Conservation (phyloP, 768 basidiomycete species). For the Fistulinella prunicolor region DNA sequence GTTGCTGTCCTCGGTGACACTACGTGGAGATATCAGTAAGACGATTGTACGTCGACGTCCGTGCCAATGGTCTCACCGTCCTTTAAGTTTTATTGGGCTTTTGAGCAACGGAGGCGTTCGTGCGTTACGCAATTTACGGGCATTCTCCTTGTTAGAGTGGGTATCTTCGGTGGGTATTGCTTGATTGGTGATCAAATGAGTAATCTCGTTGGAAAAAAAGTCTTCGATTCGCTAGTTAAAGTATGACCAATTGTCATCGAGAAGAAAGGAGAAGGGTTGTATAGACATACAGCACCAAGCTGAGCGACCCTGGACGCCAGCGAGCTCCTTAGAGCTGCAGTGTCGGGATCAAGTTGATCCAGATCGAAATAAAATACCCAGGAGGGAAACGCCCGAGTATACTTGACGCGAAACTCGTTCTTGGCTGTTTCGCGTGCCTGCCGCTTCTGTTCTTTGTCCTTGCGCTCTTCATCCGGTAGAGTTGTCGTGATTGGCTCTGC, state of each 20-base stretch:
- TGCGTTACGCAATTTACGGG: conserved; percentile 32
- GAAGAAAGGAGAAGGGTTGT: background rate
- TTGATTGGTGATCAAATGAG: conserved; percentile 81
- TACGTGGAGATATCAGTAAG: conserved; percentile 10
- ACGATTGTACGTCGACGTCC: background rate
- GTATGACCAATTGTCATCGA: conserved; percentile 1
- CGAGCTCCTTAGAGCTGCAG: conserved; percentile 33
- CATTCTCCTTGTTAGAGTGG: conserved; percentile 65
- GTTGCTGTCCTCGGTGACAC: conserved; percentile 31
- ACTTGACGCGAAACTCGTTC: conserved; percentile 79
- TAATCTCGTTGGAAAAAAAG: conserved; percentile 85
- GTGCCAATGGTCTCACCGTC: conserved; percentile 43
- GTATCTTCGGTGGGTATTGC: conserved; percentile 35
- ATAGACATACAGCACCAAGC: conserved; percentile 72
- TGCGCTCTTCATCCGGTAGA: conserved; percentile 37
- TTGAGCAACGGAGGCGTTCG: conserved; percentile 37
- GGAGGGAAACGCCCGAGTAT: conserved; percentile 76
- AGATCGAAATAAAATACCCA: conserved; percentile 88
- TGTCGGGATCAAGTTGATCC: conserved; percentile 40
- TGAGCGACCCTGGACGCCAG: conserved; percentile 57
- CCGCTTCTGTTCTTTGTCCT: conserved; percentile 46
- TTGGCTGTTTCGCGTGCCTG: conserved; percentile 54
- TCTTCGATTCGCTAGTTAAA: conserved; percentile 67
- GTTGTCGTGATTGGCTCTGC: conserved; percentile 20
- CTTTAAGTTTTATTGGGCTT: conserved; percentile 65